phyloP scores from a whole-genome alignment of 164 flowering plant species.

The Tinospora cordifolia region DNA sequence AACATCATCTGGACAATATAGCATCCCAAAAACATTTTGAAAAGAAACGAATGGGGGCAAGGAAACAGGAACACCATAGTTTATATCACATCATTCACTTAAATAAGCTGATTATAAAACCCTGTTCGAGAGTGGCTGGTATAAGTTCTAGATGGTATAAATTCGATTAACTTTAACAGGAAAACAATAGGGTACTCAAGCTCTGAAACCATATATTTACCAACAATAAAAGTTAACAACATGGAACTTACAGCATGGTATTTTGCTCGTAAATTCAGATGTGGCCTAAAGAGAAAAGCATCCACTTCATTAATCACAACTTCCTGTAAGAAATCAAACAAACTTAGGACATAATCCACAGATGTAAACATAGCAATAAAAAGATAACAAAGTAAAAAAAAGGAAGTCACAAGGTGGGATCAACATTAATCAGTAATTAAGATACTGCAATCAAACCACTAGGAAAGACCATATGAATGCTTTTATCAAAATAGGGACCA shows the following conservation, averaged over 20 bases:
- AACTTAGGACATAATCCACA: slow-evolving; percentile 6
- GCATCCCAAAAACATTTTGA: too few species aligned
- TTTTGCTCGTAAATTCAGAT: slow-evolving; percentile 66
- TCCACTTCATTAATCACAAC: slow-evolving; percentile 97
- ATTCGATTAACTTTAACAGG: too few species aligned
- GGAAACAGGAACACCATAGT: too few species aligned
- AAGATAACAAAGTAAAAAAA: not conserved
- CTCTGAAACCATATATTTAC: too few species aligned
- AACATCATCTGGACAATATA: too few species aligned
- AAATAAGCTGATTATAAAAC: too few species aligned
- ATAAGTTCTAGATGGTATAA: not conserved
- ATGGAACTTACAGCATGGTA: slow-evolving; percentile 78
- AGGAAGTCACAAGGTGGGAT: not conserved
- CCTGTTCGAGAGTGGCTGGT: not conserved
- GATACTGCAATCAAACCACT: not conserved
- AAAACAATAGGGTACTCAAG: too few species aligned
- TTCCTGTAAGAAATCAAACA: slow-evolving; percentile 38
- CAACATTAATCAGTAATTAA: not conserved
- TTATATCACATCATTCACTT: too few species aligned
- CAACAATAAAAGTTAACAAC: not conserved
- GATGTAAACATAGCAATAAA: not conserved
- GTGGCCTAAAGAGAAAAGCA: slow-evolving; percentile 85
- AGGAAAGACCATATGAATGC: not conserved
- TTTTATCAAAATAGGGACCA: not conserved
- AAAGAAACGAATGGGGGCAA: too few species aligned